These are phyloP conservation scores for Epichloe typhina DNA, from an alignment of 2,329 filamentous ascomycete species.

Conservation along the genomic window DNA sequence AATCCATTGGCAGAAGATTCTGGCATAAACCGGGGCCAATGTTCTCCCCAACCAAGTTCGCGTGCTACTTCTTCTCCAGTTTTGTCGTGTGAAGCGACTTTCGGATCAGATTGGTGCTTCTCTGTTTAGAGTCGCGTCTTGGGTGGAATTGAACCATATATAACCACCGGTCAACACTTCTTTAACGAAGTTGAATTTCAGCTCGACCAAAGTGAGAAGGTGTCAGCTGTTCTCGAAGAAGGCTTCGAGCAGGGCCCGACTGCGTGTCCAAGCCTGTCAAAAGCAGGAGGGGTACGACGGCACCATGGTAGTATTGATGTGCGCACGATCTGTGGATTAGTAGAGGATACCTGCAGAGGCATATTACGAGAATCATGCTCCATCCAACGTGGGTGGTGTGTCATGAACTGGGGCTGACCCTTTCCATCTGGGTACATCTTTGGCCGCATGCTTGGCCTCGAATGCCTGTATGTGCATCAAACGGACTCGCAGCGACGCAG, in stretches of 20 bases:
- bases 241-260: neutral
- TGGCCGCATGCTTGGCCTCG: conserved; percentile 2
- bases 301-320: neutral
- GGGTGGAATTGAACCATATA: neutral
- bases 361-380: neutral
- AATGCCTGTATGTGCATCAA: conserved; percentile 2
- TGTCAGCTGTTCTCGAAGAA: neutral
- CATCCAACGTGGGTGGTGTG: neutral
- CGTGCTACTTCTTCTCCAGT: neutral
- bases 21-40: neutral
- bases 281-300: neutral
- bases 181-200: neutral
- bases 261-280: no score
- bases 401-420: neutral
- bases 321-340: neutral
- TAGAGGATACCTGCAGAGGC: neutral
- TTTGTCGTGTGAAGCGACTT: neutral
- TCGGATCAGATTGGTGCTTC: neutral
- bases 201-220: neutral
- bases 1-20: neutral
- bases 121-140: neutral
- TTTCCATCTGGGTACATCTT: conserved; percentile 2
- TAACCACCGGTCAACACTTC: neutral
- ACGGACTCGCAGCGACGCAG: neutral
- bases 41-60: no score